Evolutionary conservation across 148 eudicot species (phyloP).

Genomic region (Spergularia marina): DNA sequence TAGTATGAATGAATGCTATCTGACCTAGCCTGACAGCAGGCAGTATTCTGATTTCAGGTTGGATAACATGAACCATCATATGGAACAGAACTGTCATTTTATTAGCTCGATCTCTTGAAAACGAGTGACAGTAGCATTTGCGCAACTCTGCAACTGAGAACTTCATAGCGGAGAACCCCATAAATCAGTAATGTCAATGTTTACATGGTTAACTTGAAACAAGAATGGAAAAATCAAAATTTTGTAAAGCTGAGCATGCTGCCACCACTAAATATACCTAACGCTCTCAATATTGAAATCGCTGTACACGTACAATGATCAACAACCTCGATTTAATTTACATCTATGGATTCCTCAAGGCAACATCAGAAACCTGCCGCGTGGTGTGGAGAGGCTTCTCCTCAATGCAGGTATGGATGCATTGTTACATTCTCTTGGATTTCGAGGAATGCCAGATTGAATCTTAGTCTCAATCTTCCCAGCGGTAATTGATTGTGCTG

Average conservation of each 20-base stretch:
- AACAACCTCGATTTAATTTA: conserved; percentile 1
- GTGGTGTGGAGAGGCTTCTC: conserved; percentile 84
- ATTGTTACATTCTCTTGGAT: conserved; percentile 45
- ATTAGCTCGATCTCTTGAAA: too few species aligned
- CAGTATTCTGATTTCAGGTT: too few species aligned
- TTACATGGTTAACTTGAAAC: too few species aligned
- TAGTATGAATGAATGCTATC: neutral
- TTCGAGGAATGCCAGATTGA: conserved; percentile 35
- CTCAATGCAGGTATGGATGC: conserved; percentile 43
- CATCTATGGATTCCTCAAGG: conserved; percentile 29
- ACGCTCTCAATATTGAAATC: conserved; percentile 10
- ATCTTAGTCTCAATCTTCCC: conserved; percentile 42
- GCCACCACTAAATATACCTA: neutral
- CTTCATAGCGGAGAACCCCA: too few species aligned
- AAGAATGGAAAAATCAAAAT: neutral
- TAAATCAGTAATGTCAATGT: too few species aligned
- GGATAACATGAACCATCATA: too few species aligned
- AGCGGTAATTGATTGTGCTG: conserved; percentile 36
- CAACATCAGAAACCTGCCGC: conserved; percentile 56
- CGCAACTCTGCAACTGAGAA: too few species aligned
- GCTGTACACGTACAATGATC: conserved; percentile 18
- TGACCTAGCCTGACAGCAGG: too few species aligned
- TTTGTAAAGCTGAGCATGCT: conserved; percentile 12
- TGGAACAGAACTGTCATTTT: too few species aligned
- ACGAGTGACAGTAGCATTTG: too few species aligned